Conservation (phyloP, 352 stramenopile species). For the Phytopythium vexans region DNA sequence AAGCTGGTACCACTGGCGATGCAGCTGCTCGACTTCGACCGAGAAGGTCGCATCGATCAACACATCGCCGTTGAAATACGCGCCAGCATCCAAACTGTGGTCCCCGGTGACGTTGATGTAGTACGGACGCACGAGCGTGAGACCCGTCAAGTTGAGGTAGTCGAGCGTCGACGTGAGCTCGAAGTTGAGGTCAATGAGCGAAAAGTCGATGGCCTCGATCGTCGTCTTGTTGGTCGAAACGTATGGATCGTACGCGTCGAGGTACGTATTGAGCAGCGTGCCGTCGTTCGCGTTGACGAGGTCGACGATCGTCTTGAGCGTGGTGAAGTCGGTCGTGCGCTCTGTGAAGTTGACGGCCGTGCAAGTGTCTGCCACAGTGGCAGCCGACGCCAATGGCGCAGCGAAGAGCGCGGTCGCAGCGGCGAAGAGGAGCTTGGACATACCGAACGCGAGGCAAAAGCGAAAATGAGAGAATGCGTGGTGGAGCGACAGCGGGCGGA, state of each 20-base stretch:
- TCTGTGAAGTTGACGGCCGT: slow-evolving; percentile 38
- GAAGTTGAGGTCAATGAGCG: slow-evolving; percentile 25
- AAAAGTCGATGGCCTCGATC: slow-evolving; percentile 23
- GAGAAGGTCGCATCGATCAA: slow-evolving; percentile 28
- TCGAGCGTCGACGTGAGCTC: slow-evolving; percentile 28
- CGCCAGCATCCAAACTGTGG: slow-evolving; percentile 35
- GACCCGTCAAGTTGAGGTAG: slow-evolving; percentile 16
- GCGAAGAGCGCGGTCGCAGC: slow-evolving; percentile 1
- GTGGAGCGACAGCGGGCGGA: too few relatives aligned
- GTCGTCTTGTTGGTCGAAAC: slow-evolving; percentile 21
- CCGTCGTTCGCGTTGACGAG: slow-evolving; percentile 24
- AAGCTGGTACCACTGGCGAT: slow-evolving; percentile 61
- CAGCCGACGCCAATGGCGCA: slow-evolving; percentile 1
- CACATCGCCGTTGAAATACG: slow-evolving; percentile 40
- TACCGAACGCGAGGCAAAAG: background rate
- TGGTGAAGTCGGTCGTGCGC: slow-evolving; percentile 34
- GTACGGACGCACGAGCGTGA: slow-evolving; percentile 11
- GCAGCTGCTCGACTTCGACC: slow-evolving; percentile 44
- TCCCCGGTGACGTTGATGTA: slow-evolving; percentile 40
- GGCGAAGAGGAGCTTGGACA: slow-evolving; percentile 3
- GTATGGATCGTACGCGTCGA: slow-evolving; percentile 19
- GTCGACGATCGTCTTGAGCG: slow-evolving; percentile 46
- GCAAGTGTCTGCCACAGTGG: slow-evolving; percentile 25
- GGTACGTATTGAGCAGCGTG: slow-evolving; percentile 23
- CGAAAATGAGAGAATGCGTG: too few relatives aligned